Base-by-base conservation (phyloP, 2,329 filamentous ascomycete species). In the Penicillium brevicompactum region DNA sequence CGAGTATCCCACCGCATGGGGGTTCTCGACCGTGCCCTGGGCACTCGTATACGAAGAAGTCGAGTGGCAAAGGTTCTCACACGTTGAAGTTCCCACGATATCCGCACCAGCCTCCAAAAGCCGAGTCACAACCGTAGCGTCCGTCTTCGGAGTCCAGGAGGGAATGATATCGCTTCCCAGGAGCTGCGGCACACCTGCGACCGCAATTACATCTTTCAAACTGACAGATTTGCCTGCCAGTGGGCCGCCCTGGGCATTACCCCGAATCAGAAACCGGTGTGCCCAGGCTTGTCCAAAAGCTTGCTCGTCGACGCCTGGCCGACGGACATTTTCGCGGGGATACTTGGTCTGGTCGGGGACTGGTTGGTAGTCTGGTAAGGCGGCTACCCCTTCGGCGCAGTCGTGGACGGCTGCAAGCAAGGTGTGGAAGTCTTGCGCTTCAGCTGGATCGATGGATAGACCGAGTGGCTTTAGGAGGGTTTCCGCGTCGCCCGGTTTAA, bases 131-230 rank as follows among this genome's bases (percentile, higher is more conserved):
- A 84, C 76, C 0, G 80, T 83, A 0, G 83, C 82, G 64, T 85
- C 82, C 2, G 79, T 79, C 5, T 67, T 72, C 0, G 82, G 80
- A 0, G 74, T 80, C 81, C 82, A 84, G 0, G 76, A 73, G 1
- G 65, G 74, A 55, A 77, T 80, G 13, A 77, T 76, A 57, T 83
- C 78, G 41, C 77, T 84, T 0, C 82, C 81, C 41, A 79, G 76
- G 51, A 83, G 75, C 49, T 82, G 80, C 0, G 82, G 81, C 1
- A 85, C 79, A 0, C 77, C 79, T 1, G 80, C 80, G 1, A 84
- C 80, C 3, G 79, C 77, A 37, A 84, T 79, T 30, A 80, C 82
- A 58, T 85, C 82, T 61, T 84, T 84, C 13, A 84, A 57, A 54
- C 79, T 81, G 3, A 83, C 62, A 0, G 74, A 78, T 47, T 79